Percentiles rank a stretch among this genome's conserved stretches.
These are phyloP conservation scores for Whalleya microplaca DNA, from an alignment of 2,329 filamentous ascomycete species.

Conservation along the genomic window DNA sequence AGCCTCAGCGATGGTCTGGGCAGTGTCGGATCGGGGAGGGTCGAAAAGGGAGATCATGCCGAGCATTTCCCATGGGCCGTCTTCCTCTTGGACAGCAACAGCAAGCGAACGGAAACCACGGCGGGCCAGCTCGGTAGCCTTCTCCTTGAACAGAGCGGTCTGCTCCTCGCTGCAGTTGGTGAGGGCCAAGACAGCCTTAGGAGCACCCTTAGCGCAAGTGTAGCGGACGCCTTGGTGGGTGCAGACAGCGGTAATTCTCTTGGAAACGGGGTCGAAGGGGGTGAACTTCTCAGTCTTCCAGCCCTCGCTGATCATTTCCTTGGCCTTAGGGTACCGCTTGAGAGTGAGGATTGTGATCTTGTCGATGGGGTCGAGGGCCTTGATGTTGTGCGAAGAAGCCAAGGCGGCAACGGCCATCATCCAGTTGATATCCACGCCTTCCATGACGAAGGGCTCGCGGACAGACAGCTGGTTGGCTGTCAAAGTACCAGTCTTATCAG, in stretches of 20 bases:
- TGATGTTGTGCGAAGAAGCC: slow-evolving; percentile 75
- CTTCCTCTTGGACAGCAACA: slow-evolving; percentile 74
- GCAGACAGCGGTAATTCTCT: slow-evolving; percentile 72
- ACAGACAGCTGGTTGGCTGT: slow-evolving; percentile 72
- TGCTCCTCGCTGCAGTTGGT: slow-evolving; percentile 68
- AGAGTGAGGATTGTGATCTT: slow-evolving; percentile 75
- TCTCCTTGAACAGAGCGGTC: slow-evolving; percentile 67
- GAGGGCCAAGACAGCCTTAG: slow-evolving; percentile 71
- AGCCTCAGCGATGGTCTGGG: slow-evolving; percentile 73
- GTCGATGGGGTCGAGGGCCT: slow-evolving; percentile 75
- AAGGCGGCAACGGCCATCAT: slow-evolving; percentile 77
- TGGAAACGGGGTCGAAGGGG: slow-evolving; percentile 78
- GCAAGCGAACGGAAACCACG: slow-evolving; percentile 77
- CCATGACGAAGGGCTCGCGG: slow-evolving; percentile 72
- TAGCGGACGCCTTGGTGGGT: slow-evolving; percentile 70
- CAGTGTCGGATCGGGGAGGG: slow-evolving; percentile 73
- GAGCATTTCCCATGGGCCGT: slow-evolving; percentile 71
- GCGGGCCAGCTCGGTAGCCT: slow-evolving; percentile 72
- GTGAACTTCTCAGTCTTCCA: slow-evolving; percentile 80
- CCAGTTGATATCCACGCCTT: slow-evolving; percentile 76
- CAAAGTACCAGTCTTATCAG: slow-evolving; percentile 76
- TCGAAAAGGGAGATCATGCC: slow-evolving; percentile 79
- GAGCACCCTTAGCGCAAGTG: slow-evolving; percentile 73
- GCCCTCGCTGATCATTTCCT: slow-evolving; percentile 72
- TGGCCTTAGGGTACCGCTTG: slow-evolving; percentile 73